These are phyloP conservation scores for Aspergillus uvarum DNA, from an alignment of 2,329 filamentous ascomycete genomes.

Conservation along the genomic window DNA sequence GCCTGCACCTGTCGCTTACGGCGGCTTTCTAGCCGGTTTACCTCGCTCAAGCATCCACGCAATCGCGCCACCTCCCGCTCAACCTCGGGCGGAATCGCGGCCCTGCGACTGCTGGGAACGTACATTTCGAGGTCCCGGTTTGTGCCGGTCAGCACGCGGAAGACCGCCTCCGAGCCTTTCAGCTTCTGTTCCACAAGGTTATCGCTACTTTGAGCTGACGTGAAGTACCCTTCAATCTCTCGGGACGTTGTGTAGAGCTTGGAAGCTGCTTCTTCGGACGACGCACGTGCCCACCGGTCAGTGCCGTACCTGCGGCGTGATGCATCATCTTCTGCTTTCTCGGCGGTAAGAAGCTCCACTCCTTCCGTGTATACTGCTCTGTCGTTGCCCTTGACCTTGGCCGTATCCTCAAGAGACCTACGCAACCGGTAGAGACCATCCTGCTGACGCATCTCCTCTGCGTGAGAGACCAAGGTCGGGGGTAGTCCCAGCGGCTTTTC, in stretches of 20 bases:
- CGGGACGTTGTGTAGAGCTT: slow-evolving; percentile 73
- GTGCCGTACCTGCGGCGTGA: slow-evolving; percentile 79
- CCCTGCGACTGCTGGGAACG: slow-evolving; percentile 79
- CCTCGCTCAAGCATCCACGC: slow-evolving; percentile 78
- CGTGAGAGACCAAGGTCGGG: slow-evolving; percentile 79
- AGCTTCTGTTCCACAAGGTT: slow-evolving; percentile 75
- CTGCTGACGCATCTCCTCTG: slow-evolving; percentile 89
- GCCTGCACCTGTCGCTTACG: slow-evolving; percentile 76
- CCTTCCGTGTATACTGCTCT: slow-evolving; percentile 79
- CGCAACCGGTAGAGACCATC: slow-evolving; percentile 77
- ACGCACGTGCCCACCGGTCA: slow-evolving; percentile 73
- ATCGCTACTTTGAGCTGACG: slow-evolving; percentile 66
- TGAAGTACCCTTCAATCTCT: slow-evolving; percentile 86
- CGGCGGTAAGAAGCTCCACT: slow-evolving; percentile 70
- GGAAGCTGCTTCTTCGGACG: slow-evolving; percentile 66
- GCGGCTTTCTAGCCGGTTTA: slow-evolving; percentile 77
- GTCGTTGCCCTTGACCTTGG: slow-evolving; percentile 82
- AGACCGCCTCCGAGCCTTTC: slow-evolving; percentile 68
- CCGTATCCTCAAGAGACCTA: slow-evolving; percentile 80
- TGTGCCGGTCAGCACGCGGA: slow-evolving; percentile 73
- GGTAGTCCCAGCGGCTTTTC: slow-evolving; percentile 93
- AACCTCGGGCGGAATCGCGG: slow-evolving; percentile 75
- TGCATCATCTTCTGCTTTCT: slow-evolving; percentile 79
- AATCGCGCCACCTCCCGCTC: slow-evolving; percentile 76
- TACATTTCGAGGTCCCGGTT: slow-evolving; percentile 82